Conservation (phyloP, 2,329 filamentous ascomycete species). For the Lachnellula occidentalis region DNA sequence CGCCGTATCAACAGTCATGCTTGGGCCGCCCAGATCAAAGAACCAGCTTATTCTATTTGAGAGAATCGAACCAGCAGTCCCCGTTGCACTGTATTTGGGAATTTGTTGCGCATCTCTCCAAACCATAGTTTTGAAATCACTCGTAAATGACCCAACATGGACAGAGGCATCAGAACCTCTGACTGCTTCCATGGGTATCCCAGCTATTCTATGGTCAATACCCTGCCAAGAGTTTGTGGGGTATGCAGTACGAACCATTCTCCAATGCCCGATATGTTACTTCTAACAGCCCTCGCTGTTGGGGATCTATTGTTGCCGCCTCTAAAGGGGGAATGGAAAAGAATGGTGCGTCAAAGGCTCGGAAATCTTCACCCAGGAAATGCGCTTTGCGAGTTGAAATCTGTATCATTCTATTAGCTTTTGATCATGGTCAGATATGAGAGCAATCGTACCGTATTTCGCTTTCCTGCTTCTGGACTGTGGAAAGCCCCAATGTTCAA, state of each 20-base stretch:
- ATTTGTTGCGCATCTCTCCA: not conserved
- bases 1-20: conserved; percentile 40
- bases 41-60: conserved; percentile 50
- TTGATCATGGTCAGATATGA: not conserved
- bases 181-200: not conserved
- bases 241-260: not conserved
- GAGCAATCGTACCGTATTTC: not conserved
- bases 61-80: conserved; percentile 36
- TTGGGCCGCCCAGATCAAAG: conserved; percentile 35
- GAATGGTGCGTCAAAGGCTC: conserved; percentile 35
- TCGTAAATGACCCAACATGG: not conserved
- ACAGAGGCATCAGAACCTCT: not conserved
- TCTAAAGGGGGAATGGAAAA: conserved; percentile 35
- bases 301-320: conserved; percentile 17
- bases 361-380: conserved; percentile 31
- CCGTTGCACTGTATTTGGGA: conserved; percentile 14
- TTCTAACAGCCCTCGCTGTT: not conserved
- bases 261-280: not conserved
- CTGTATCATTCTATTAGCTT: not conserved
- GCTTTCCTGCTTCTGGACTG: conserved; percentile 32
- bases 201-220: not conserved
- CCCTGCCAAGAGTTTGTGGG: too few species aligned
- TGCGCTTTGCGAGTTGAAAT: conserved; percentile 11
- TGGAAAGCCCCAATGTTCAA: conserved; percentile 42
- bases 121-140: not conserved